These are phyloP conservation scores for Cordia subcordata DNA, from an alignment of 257 asterid genomes.

Conservation along the genomic window DNA sequence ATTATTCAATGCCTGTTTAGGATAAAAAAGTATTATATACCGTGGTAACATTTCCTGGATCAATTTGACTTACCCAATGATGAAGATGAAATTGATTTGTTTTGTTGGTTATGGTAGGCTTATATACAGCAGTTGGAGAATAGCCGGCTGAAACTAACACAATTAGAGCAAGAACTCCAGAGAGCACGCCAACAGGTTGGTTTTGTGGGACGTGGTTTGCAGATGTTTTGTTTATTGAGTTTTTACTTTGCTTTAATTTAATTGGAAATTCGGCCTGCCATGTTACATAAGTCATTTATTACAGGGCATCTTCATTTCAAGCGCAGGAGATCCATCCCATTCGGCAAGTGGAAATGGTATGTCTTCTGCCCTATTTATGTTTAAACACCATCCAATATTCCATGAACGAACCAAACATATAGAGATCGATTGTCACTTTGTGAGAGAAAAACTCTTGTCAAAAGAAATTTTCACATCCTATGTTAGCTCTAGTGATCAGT, in stretches of 20 bases:
- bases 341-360: conserved; percentile 61
- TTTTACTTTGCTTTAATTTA: neutral
- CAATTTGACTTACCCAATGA: neutral
- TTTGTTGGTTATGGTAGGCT: conserved; percentile 37
- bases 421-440: no score
- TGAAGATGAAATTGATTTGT: neutral
- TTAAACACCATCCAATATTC: no score
- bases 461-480: no score
- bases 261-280: no score
- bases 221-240: neutral
- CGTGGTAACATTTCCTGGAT: no score
- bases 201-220: neutral
- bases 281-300: conserved; percentile 4
- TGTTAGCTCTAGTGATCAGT: no score
- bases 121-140: conserved; percentile 94
- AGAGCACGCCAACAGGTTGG: conserved; percentile 73
- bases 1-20: no score
- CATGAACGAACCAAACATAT: no score
- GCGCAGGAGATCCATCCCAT: conserved; percentile 70
- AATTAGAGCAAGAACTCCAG: conserved; percentile 90
- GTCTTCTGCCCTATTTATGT: conserved; percentile 11
- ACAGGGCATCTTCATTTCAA: conserved; percentile 63
- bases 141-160: conserved; percentile 84
- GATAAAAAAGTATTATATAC: no score
- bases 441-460: no score